Conservation (phyloP, 2,329 filamentous ascomycete genomes). For the Cladophialophora psammophila region DNA sequence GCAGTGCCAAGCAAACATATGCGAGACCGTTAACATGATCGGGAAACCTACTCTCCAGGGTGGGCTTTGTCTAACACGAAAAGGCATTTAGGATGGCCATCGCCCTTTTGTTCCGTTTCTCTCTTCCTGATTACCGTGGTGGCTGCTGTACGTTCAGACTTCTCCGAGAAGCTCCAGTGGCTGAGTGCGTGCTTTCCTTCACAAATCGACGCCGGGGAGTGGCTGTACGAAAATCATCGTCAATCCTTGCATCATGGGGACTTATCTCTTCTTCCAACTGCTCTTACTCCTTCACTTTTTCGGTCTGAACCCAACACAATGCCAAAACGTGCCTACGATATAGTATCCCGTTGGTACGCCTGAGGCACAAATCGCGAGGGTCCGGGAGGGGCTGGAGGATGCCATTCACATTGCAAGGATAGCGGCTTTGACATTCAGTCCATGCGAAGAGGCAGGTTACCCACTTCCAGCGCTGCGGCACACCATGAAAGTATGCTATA, state of each 20-base stretch:
- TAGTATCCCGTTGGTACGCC: neutral
- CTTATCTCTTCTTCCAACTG: neutral
- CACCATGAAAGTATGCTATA: neutral
- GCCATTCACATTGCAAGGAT: slow-evolving; percentile 5
- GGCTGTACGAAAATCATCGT: neutral
- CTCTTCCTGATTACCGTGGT: no score
- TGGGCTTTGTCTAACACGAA: no score
- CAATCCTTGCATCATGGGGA: neutral
- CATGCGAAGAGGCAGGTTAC: neutral
- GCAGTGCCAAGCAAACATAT: no score
- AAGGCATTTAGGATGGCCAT: neutral
- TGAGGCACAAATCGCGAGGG: neutral
- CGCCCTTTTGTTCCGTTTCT: neutral
- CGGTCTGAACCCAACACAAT: neutral
- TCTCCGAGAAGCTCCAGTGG: neutral
- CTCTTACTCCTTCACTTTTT: neutral
- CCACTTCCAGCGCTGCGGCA: neutral
- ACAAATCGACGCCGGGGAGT: neutral
- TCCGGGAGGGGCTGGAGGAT: slow-evolving; percentile 2
- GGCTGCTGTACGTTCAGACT: no score
- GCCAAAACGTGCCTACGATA: neutral
- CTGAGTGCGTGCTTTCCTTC: neutral
- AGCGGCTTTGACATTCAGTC: slow-evolving; percentile 7
- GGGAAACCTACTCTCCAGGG: no score
- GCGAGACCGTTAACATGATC: no score